phyloP scores from a whole-genome alignment of 768 basidiomycete genomes.

The Pleurotus giganteus region DNA sequence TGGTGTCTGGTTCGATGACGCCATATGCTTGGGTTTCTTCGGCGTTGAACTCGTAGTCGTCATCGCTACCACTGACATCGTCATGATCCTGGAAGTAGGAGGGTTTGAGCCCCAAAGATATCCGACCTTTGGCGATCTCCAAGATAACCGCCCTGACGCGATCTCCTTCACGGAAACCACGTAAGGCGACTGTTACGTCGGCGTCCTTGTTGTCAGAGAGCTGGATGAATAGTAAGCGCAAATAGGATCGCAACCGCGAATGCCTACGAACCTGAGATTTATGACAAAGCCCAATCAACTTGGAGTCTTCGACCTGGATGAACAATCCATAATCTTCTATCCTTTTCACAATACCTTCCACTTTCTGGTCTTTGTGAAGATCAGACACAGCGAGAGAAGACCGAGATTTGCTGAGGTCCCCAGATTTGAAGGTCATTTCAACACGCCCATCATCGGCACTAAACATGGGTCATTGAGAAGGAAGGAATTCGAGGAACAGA shows the following conservation, averaged over 20 bases:
- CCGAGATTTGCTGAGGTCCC: slow-evolving; percentile 42
- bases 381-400: slow-evolving; percentile 46
- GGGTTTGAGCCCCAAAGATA: slow-evolving; percentile 86
- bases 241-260: background rate
- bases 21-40: slow-evolving; percentile 19
- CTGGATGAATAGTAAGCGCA: slow-evolving; percentile 34
- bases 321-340: slow-evolving; percentile 93
- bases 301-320: slow-evolving; percentile 82
- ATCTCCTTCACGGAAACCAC: slow-evolving; percentile 84
- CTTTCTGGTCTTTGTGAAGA: slow-evolving; percentile 76
- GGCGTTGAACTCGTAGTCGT: slow-evolving; percentile 23
- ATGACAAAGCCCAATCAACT: slow-evolving; percentile 88
- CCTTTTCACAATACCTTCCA: slow-evolving; percentile 75
- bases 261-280: slow-evolving; percentile 75
- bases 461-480: slow-evolving; percentile 1
- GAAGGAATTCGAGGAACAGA: background rate
- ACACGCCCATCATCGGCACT: slow-evolving; percentile 71
- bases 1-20: slow-evolving; percentile 22
- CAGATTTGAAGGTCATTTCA: slow-evolving; percentile 87
- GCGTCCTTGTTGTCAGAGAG: slow-evolving; percentile 86
- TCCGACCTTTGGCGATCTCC: slow-evolving; percentile 71
- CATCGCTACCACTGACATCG: slow-evolving; percentile 37
- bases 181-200: slow-evolving; percentile 74
- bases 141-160: slow-evolving; percentile 77
- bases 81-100: slow-evolving; percentile 79